Conservation (phyloP, 2,329 filamentous ascomycete genomes). For the Neofusicoccum cordaticola region DNA sequence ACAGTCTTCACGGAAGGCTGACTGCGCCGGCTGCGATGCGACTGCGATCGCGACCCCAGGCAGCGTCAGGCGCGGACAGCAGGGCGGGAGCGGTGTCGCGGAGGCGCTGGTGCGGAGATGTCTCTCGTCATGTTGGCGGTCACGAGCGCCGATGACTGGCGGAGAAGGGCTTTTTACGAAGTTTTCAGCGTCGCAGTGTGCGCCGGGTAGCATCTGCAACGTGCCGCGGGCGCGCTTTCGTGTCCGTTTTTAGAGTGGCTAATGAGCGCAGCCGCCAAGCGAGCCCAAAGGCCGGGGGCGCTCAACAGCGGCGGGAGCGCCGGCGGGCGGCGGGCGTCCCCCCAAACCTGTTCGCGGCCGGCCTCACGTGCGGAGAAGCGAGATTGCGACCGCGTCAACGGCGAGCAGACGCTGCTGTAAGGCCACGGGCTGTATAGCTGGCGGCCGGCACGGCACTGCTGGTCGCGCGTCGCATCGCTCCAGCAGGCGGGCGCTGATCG, state of each 20-base stretch:
- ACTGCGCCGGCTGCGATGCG: not conserved
- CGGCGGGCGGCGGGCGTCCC: not conserved
- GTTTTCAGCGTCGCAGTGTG: not conserved
- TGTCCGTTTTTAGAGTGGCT: conserved; percentile 10
- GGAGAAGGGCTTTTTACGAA: not conserved
- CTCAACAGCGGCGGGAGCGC: not conserved
- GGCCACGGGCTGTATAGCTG: too few species aligned
- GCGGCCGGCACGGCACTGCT: not conserved
- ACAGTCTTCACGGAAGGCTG: not conserved
- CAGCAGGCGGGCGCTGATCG: not conserved
- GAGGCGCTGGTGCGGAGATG: conserved; percentile 1
- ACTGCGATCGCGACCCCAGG: not conserved
- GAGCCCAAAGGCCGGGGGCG: not conserved
- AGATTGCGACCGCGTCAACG: conserved; percentile 5
- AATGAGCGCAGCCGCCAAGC: not conserved
- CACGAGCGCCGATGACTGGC: conserved; percentile 1
- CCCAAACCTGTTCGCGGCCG: not conserved
- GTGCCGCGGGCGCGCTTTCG: not conserved
- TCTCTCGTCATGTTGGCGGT: not conserved
- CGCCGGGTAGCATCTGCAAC: conserved; percentile 9
- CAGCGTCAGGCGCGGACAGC: not conserved
- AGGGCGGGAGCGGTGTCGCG: conserved; percentile 1
- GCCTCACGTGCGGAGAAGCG: conserved; percentile 12
- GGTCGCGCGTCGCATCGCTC: not conserved
- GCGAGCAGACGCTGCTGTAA: not conserved